Conservation (phyloP, 2,329 filamentous ascomycete species). For the Verticillium tricorpus region DNA sequence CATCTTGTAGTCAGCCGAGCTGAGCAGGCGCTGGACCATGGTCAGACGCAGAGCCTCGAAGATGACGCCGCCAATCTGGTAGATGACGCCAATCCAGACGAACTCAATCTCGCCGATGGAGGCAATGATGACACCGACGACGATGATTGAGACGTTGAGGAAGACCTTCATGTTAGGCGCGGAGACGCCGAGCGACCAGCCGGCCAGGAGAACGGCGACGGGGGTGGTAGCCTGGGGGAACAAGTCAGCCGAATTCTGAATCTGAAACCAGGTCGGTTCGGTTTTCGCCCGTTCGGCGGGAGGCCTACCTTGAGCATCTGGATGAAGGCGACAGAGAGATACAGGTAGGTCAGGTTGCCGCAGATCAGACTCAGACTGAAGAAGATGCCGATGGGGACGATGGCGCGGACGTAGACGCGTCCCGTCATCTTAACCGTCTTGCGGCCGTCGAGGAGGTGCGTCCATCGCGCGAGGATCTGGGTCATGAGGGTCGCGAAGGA, state of each 20-base stretch:
- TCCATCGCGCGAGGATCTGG: constrained; percentile 86
- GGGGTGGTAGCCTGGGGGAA: constrained; percentile 78
- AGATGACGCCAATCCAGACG: constrained; percentile 72
- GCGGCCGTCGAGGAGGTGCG: constrained; percentile 82
- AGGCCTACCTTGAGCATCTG: constrained; percentile 88
- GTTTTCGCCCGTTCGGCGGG: not conserved
- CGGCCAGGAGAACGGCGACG: constrained; percentile 84
- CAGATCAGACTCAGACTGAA: constrained; percentile 96
- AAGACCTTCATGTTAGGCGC: constrained; percentile 82
- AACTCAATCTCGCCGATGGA: constrained; percentile 96
- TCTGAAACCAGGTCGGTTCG: not conserved
- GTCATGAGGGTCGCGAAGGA: constrained; percentile 91
- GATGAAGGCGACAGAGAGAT: constrained; percentile 93
- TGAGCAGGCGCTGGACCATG: constrained; percentile 79
- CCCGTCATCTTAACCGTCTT: constrained; percentile 98
- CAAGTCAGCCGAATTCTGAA: not conserved
- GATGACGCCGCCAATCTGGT: constrained; percentile 71
- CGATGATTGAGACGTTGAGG: constrained; percentile 90
- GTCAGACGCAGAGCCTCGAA: constrained; percentile 81
- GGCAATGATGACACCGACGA: constrained; percentile 89
- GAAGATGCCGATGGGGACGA: constrained; percentile 91
- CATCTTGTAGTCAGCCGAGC: constrained; percentile 86
- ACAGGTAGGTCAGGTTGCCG: constrained; percentile 92
- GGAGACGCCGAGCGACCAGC: constrained; percentile 82
- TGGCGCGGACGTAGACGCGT: constrained; percentile 85